Conservation (phyloP, 176 grass and related monocot species). For the Bothriochloa decipiens region DNA sequence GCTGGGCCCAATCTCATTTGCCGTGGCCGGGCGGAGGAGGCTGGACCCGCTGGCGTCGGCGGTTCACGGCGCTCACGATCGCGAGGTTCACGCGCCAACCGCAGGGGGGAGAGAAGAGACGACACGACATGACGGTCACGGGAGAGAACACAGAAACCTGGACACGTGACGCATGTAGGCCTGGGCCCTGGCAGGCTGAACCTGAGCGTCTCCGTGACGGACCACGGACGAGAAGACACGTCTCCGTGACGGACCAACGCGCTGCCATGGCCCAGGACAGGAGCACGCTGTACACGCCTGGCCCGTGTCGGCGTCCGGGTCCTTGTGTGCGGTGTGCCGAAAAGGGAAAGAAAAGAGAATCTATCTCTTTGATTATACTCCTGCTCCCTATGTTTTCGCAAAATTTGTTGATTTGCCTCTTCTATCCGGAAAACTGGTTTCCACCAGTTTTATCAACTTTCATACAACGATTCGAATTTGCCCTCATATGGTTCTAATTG, state of each 20-base stretch:
- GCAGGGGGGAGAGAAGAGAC: background rate
- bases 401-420: background rate
- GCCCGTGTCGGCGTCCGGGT: background rate
- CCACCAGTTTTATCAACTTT: background rate
- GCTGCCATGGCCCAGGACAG: background rate
- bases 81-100: too few relatives aligned
- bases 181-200: background rate
- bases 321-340: background rate
- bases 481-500: background rate
- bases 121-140: background rate
- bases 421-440: background rate
- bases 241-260: background rate
- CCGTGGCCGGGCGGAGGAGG: too few relatives aligned
- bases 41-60: too few relatives aligned
- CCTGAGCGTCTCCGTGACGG: too few relatives aligned
- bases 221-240: background rate
- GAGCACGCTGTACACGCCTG: background rate
- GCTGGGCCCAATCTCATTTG: too few relatives aligned
- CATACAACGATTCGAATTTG: background rate
- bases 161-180: background rate
- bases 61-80: too few relatives aligned
- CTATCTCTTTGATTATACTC: background rate
- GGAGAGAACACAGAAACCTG: background rate
- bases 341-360: background rate
- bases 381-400: background rate